Evolutionary conservation across 805 yeast species (phyloP).

Genomic region (Metschnikowia gelsemii): DNA sequence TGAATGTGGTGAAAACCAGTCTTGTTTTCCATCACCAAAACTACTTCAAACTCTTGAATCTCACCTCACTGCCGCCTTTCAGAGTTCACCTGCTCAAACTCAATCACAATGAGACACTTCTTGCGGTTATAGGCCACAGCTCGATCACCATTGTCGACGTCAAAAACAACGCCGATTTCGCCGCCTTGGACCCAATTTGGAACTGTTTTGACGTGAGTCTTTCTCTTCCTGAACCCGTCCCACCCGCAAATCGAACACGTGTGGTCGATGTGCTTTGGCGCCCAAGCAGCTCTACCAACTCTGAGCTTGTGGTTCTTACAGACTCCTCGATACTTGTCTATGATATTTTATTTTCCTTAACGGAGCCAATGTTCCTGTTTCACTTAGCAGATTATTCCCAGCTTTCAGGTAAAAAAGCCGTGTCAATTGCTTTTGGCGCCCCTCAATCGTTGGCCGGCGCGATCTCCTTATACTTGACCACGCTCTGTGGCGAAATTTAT

Average conservation of each 20-base stretch:
- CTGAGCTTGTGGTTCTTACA: slow-evolving; percentile 19
- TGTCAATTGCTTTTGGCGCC: slow-evolving; percentile 21
- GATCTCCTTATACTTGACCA: slow-evolving; percentile 17
- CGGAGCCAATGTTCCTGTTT: slow-evolving; percentile 13
- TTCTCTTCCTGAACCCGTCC: background rate
- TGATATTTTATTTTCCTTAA: slow-evolving; percentile 15
- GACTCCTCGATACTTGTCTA: slow-evolving; percentile 12
- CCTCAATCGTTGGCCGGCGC: slow-evolving; percentile 14
- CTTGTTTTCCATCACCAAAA: slow-evolving; percentile 9
- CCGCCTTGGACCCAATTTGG: slow-evolving; percentile 6
- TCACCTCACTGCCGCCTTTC: slow-evolving; percentile 4
- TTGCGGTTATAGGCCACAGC: slow-evolving; percentile 16
- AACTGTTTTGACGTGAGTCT: slow-evolving; percentile 6
- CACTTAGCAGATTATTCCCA: slow-evolving; percentile 6
- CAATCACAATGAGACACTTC: slow-evolving; percentile 12
- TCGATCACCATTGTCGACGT: slow-evolving; percentile 12
- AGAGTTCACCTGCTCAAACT: slow-evolving; percentile 11
- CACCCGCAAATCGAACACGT: slow-evolving; percentile 3
- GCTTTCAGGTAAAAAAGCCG: slow-evolving; percentile 6
- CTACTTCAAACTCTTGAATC: slow-evolving; percentile 9
- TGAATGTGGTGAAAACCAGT: slow-evolving; percentile 15
- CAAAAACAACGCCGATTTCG: slow-evolving; percentile 6
- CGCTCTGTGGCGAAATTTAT: slow-evolving; percentile 12
- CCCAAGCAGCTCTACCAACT: slow-evolving; percentile 16
- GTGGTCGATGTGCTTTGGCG: slow-evolving; percentile 19